Evolutionary conservation across 441 rosid species (phyloP).

Genomic region (Viola pubescens): DNA sequence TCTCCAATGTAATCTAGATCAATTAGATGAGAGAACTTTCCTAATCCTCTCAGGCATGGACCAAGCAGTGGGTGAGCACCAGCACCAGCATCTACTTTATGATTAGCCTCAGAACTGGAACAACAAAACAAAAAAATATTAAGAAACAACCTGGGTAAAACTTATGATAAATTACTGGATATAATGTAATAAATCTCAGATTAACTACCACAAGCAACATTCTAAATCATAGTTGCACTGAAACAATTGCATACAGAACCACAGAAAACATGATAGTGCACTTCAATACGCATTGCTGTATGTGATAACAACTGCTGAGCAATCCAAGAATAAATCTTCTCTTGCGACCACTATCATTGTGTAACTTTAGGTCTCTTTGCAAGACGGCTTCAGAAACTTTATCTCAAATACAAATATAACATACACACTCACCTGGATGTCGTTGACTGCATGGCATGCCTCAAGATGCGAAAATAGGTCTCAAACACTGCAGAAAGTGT

Average conservation of each 20-base stretch:
- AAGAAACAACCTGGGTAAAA: not conserved
- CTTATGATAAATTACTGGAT: not conserved
- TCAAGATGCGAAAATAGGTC: slow-evolving; percentile 84
- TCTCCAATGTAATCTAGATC: slow-evolving; percentile 91
- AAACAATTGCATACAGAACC: too few relatives aligned
- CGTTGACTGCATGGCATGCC: slow-evolving; percentile 48
- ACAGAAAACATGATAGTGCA: too few relatives aligned
- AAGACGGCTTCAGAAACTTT: not conserved
- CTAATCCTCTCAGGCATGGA: slow-evolving; percentile 79
- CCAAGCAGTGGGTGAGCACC: slow-evolving; percentile 67
- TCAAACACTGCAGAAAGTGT: slow-evolving; percentile 82
- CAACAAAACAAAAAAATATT: slow-evolving; percentile 7
- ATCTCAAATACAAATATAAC: slow-evolving; percentile 6
- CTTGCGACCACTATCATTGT: too few relatives aligned
- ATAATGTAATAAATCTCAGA: not conserved
- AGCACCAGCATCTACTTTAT: slow-evolving; percentile 26
- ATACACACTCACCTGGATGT: slow-evolving; percentile 42
- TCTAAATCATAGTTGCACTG: too few relatives aligned
- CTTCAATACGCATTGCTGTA: too few relatives aligned
- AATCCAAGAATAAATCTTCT: too few relatives aligned
- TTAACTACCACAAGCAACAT: too few relatives aligned
- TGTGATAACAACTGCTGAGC: too few relatives aligned
- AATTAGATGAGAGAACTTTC: slow-evolving; percentile 71
- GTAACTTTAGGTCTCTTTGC: too few relatives aligned
- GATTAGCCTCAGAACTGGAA: slow-evolving; percentile 46